Base-by-base conservation (phyloP, 805 yeast species). In the Candida odintsovae region DNA sequence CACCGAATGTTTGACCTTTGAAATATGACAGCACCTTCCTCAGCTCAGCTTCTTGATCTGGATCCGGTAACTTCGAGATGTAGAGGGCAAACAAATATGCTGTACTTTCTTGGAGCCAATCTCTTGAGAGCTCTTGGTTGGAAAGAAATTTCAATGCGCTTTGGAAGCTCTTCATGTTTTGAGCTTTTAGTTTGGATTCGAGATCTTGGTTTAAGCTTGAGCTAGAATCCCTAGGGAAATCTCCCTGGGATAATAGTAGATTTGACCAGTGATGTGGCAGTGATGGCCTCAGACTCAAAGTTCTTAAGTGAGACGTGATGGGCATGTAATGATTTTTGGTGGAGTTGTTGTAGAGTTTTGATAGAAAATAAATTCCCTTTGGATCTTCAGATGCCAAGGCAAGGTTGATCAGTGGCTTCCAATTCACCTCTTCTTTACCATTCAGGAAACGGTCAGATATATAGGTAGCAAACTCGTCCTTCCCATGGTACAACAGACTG, bases 91-190 rank as follows among this genome's bases (percentile, higher is more conserved):
- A 8, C 3, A 55, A 9, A 22, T 42, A 39, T 2, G 46, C 29
- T 1, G 59, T 55, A 2, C 50, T 43, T 3, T 42, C 23, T 6
- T 38, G 35, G 6, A 57, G 39, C 61, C 61, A 57, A 15, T 41
- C 16, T 2, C n/a, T 7, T n/a, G 19, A 36, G 2, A 9, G 18
- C 6, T 33, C 16, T 10, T 38, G 25, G 8, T 26, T 37, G 1
- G 49, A 42, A n/a, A 57, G 10, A 21, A 31, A 41, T 21, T 42
- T 44, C 12, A 57, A 18, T 18, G 54, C 47, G 35, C 53, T 46
- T 35, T 48, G 42, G 26, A 57, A 28, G 31, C 57, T 51, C 21
- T 47, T 40, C 7, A 45, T 4, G 33, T 57, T 57, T 1, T 26
- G 11, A 1, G 50, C 16, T 2, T 42, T 20, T 28, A 57, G 16